Evolutionary conservation across 73 alveolate species (phyloP), one percentile per base, ranked within the genome.

Genomic region (Tetrahymena malaccensis): DNA sequence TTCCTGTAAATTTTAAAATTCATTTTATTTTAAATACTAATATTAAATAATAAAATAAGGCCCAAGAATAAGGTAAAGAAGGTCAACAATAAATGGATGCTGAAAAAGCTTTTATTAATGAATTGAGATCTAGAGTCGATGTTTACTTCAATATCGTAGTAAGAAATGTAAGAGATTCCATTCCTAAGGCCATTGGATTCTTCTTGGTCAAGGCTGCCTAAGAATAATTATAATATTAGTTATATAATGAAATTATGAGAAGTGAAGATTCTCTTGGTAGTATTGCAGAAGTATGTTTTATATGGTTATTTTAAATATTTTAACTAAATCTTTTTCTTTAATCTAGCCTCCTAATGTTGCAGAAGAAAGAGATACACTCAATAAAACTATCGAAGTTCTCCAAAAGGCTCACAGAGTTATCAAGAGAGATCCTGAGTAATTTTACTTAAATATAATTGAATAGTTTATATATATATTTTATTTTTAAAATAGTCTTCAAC

Each of bases 131-230:
- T 12, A 98, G 99, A 94, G 97, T 98, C 44, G 99, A 98, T 38
- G 98, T 98, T 94, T 98, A 98, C 96, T 98, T 98, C 96, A 98
- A 96, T 56, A 94, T 98, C 50, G 98, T 98, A 12, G 99, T 98
- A 11, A 97, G 99, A 96, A 97, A 97, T 85, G 97, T 98, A 43
- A 98, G 99, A 98, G 99, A 98, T 96, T 84, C 99, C 55, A 96
- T 98, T 96, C 99, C 99, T 55, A 97, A 97, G 94, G 97, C 97
- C 21, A 84, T 97, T 85, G 99, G 99, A 33, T 96, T 94, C 96
- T 97, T 97, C 94, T 97, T 97, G 83, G 98, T 97, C 40, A 96
- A 96, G 43, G 94, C 97, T 33, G 96, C 85, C 43, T 56, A 93
- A 37, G 98, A 96, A 38, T 35, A 95, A 50, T 85, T 95, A 85